Conservation (phyloP, 192 early-diverging fungal species). For the Nowakowskiella sp. region DNA sequence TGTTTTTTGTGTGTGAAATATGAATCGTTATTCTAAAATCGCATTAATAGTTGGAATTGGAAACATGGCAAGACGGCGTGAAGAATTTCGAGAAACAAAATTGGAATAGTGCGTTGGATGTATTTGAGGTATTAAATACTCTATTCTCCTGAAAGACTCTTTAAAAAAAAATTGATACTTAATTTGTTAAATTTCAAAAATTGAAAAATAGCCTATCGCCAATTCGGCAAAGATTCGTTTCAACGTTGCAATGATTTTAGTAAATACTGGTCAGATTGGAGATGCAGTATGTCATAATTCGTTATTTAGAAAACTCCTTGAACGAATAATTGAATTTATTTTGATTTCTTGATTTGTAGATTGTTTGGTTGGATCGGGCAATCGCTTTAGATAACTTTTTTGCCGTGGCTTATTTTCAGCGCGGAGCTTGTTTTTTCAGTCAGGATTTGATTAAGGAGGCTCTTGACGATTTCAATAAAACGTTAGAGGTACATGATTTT, state of each 20-base stretch:
- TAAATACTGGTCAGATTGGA: constrained; percentile 63
- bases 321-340: background rate
- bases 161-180: too few relatives aligned
- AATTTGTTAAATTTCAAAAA: too few relatives aligned
- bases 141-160: too few relatives aligned
- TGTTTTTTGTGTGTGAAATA: too few relatives aligned
- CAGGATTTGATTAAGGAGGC: constrained; percentile 60
- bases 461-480: constrained; percentile 70
- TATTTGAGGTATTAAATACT: too few relatives aligned
- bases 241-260: constrained; percentile 81
- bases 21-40: too few relatives aligned
- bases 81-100: too few relatives aligned
- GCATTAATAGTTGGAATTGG: too few relatives aligned
- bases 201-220: constrained; percentile 64
- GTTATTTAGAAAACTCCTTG: background rate
- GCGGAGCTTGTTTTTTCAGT: constrained; percentile 76
- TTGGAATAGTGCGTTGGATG: too few relatives aligned
- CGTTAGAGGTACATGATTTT: constrained; percentile 51
- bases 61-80: too few relatives aligned
- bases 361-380: constrained; percentile 62
- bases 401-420: constrained; percentile 88
- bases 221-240: constrained; percentile 93
- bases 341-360: constrained; percentile 36
- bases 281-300: constrained; percentile 64
- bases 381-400: constrained; percentile 78